These are phyloP conservation scores for Nitzschia putrida DNA, from an alignment of 108 stramenopile genomes.

Conservation along the genomic window DNA sequence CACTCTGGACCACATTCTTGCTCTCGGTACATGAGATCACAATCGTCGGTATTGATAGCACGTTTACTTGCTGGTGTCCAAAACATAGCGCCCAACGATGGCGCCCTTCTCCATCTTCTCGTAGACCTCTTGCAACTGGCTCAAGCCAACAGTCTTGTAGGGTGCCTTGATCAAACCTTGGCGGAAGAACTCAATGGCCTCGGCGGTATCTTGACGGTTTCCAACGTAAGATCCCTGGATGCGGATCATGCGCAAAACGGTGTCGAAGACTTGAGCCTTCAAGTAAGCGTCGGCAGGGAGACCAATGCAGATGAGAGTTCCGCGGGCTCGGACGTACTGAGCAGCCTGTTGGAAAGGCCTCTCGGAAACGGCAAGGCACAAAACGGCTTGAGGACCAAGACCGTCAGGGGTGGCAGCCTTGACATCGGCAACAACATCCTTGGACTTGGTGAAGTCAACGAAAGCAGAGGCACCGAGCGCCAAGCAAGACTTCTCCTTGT, in stretches of 20 bases:
- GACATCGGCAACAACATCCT: background rate
- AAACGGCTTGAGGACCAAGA: background rate
- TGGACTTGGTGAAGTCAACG: slow-evolving; percentile 1
- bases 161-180: no score
- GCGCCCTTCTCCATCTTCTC: background rate
- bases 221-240: no score
- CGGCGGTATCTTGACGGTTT: no score
- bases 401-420: background rate
- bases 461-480: no score
- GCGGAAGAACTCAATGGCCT: no score
- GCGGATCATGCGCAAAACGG: no score
- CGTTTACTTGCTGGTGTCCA: background rate
- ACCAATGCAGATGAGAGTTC: background rate
- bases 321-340: background rate
- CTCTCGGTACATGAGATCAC: no score
- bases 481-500: background rate
- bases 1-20: no score
- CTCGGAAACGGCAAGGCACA: no score
- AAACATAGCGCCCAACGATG: background rate
- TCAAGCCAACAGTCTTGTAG: slow-evolving; percentile 1
- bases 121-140: background rate
- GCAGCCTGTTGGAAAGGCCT: background rate
- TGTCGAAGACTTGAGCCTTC: no score
- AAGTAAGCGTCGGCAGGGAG: no score
- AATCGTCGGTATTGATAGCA: no score